phyloP scores from a whole-genome alignment of 2,329 filamentous ascomycete genomes.

The Trichophaea hybrida region DNA sequence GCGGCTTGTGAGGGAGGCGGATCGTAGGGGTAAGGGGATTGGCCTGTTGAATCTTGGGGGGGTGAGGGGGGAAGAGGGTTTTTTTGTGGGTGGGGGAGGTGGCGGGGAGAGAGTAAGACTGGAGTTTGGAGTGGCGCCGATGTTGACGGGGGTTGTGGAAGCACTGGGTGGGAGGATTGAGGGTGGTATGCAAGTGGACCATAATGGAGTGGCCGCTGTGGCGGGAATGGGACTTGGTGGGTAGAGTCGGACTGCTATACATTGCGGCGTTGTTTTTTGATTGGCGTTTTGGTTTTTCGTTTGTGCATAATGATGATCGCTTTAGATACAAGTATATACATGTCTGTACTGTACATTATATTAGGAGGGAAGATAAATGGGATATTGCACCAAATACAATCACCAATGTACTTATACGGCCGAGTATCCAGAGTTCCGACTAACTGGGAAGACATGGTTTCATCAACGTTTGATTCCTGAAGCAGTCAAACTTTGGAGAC shows the following conservation, averaged over 20 bases:
- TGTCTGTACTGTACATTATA: too few relatives aligned
- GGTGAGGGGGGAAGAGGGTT: slow-evolving; percentile 60
- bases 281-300: too few relatives aligned
- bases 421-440: too few relatives aligned
- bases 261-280: too few relatives aligned
- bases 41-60: slow-evolving; percentile 81
- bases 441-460: too few relatives aligned
- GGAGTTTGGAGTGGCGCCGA: slow-evolving; percentile 19
- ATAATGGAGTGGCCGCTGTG: background rate
- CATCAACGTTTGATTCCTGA: too few relatives aligned
- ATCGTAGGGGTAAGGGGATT: slow-evolving; percentile 69
- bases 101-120: slow-evolving; percentile 20
- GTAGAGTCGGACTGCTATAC: background rate
- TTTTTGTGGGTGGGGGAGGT: slow-evolving; percentile 37
- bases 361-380: too few relatives aligned
- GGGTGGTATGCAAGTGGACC: background rate
- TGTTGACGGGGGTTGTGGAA: slow-evolving; percentile 23
- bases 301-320: too few relatives aligned
- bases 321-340: too few relatives aligned
- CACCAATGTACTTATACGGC: too few relatives aligned
- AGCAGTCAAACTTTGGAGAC: too few relatives aligned
- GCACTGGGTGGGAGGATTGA: slow-evolving; percentile 12
- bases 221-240: background rate
- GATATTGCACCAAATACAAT: too few relatives aligned
- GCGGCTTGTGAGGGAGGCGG: slow-evolving; percentile 70